Conservation (phyloP, 2,329 filamentous ascomycete species). For the Hymenoscyphus linearis region DNA sequence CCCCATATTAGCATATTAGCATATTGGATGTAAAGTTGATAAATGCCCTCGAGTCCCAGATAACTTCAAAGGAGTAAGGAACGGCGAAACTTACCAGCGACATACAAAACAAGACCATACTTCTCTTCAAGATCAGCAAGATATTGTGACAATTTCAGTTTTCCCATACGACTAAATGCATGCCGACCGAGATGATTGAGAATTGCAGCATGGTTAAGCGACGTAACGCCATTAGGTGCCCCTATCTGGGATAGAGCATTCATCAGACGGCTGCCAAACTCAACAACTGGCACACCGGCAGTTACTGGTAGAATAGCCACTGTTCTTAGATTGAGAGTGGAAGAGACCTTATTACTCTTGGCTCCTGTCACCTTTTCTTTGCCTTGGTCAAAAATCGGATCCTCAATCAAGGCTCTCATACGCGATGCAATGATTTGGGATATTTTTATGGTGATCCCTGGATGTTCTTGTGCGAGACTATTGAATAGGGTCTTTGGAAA, state of each 20-base stretch:
- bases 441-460: constrained; percentile 97
- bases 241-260: constrained; percentile 86
- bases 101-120: constrained; percentile 90
- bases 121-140: constrained; percentile 96
- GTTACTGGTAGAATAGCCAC: constrained; percentile 90
- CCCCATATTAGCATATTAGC: constrained; percentile 6
- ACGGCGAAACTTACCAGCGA: constrained; percentile 58
- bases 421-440: constrained; percentile 96
- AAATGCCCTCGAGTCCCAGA: constrained; percentile 20
- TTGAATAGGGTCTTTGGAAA: constrained; percentile 96
- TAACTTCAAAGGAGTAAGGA: constrained; percentile 33
- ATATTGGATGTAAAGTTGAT: background rate
- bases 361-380: constrained; percentile 58
- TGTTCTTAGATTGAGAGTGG: constrained; percentile 86
- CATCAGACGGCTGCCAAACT: constrained; percentile 86
- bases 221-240: constrained; percentile 82
- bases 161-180: constrained; percentile 96
- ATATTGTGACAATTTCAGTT: constrained; percentile 91
- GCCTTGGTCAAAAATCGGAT: constrained; percentile 62
- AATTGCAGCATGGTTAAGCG: constrained; percentile 88
- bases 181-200: constrained; percentile 92
- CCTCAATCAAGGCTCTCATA: constrained; percentile 84
- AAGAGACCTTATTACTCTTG: constrained; percentile 64
- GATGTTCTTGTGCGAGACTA: constrained; percentile 93
- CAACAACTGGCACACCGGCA: constrained; percentile 84